Evolutionary conservation across 108 stramenopile genomes (phyloP).

Genomic region (Cyclotella choctawhatcheeana): DNA sequence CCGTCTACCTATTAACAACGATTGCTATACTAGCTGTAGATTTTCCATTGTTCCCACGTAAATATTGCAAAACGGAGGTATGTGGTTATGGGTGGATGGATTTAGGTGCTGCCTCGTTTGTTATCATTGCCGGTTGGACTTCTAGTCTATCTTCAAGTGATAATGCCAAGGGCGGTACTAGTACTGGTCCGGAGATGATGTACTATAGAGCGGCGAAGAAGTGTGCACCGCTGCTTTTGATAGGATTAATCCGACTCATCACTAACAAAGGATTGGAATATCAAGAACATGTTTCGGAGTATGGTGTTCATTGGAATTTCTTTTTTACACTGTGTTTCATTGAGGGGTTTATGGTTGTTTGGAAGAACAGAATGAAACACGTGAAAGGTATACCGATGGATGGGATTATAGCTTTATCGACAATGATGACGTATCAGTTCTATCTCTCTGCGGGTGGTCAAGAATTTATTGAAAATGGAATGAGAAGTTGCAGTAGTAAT

Average conservation of each 20-base stretch:
- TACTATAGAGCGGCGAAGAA: slow-evolving; percentile 45
- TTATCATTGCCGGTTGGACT: slow-evolving; percentile 81
- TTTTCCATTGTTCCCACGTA: slow-evolving; percentile 92
- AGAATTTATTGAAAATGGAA: slow-evolving; percentile 72
- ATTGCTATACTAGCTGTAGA: slow-evolving; percentile 93
- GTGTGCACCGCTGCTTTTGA: slow-evolving; percentile 61
- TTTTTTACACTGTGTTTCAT: slow-evolving; percentile 88
- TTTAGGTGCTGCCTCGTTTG: slow-evolving; percentile 92
- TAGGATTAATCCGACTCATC: slow-evolving; percentile 72
- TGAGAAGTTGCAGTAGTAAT: slow-evolving; percentile 44
- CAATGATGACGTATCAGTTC: slow-evolving; percentile 67
- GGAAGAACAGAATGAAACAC: slow-evolving; percentile 15
- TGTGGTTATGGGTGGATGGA: slow-evolving; percentile 96
- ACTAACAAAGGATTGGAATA: slow-evolving; percentile 89
- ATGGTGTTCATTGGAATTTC: slow-evolving; percentile 99
- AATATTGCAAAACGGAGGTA: slow-evolving; percentile 93
- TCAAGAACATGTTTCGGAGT: slow-evolving; percentile 96
- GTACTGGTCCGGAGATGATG: background rate
- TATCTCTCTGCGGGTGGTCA: slow-evolving; percentile 66
- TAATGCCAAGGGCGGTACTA: too few relatives aligned
- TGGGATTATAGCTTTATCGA: slow-evolving; percentile 36
- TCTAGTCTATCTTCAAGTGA: slow-evolving; percentile 24
- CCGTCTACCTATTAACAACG: slow-evolving; percentile 80
- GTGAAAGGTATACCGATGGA: slow-evolving; percentile 20
- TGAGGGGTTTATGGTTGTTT: slow-evolving; percentile 38